These are phyloP conservation scores for Populus davidiana DNA, from an alignment of 345 rosid genomes.

Conservation along the genomic window DNA sequence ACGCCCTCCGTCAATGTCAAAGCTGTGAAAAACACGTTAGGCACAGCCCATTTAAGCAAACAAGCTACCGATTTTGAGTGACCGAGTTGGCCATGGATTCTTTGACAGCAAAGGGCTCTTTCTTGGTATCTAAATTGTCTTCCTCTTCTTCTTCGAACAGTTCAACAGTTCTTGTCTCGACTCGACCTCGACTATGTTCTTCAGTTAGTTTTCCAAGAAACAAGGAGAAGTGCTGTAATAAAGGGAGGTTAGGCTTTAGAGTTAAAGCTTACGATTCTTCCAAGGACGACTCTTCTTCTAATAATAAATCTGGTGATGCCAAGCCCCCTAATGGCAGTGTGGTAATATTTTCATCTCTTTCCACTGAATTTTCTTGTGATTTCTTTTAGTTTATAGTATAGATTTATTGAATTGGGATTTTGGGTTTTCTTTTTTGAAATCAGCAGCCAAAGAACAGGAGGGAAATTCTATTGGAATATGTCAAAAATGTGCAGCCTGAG, in stretches of 20 bases:
- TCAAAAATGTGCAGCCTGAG: slow-evolving; percentile 90
- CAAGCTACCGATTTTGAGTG: slow-evolving; percentile 4
- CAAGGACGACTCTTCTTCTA: slow-evolving; percentile 32
- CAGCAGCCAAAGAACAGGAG: slow-evolving; percentile 65
- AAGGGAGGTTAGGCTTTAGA: slow-evolving; percentile 34
- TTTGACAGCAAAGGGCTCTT: slow-evolving; percentile 43
- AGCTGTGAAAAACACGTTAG: neutral
- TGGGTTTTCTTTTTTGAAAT: slow-evolving; percentile 10
- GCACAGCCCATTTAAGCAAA: neutral
- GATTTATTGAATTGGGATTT: slow-evolving; percentile 6
- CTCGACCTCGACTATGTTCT: slow-evolving; percentile 31
- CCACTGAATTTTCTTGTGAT: neutral
- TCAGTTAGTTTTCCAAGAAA: slow-evolving; percentile 39
- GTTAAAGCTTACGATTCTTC: slow-evolving; percentile 66
- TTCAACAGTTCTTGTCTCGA: slow-evolving; percentile 17
- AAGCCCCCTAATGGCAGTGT: slow-evolving; percentile 59
- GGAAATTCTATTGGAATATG: slow-evolving; percentile 86
- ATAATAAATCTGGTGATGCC: slow-evolving; percentile 47
- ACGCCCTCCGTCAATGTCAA: slow-evolving; percentile 4
- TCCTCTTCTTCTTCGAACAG: slow-evolving; percentile 31
- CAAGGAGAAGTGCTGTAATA: slow-evolving; percentile 8
- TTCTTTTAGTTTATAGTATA: neutral
- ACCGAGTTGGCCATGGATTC: slow-evolving; percentile 43
- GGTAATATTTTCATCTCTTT: slow-evolving; percentile 39
- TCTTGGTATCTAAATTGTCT: slow-evolving; percentile 16